These are phyloP conservation scores for Dactylis glomerata DNA, from an alignment of 176 grass and related monocot species.

Conservation along the genomic window DNA sequence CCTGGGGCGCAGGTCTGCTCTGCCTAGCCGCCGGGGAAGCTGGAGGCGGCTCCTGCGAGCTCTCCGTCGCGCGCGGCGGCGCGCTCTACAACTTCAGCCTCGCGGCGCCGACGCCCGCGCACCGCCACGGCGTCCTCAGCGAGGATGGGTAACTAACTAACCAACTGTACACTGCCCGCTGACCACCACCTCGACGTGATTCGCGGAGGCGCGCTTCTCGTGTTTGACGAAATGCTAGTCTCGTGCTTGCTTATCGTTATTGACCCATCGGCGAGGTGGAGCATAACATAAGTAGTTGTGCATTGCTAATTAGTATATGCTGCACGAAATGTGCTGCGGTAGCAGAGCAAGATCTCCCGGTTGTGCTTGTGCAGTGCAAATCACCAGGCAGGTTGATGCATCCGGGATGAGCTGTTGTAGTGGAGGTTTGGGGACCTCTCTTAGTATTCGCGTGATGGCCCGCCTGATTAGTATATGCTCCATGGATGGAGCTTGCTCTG, in stretches of 20 bases:
- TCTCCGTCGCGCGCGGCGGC: constrained; percentile 36
- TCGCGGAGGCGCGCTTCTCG: background rate
- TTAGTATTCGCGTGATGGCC: background rate
- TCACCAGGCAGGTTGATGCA: background rate
- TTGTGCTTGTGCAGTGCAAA: background rate
- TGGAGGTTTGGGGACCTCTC: background rate
- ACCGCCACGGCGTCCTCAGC: constrained; percentile 82
- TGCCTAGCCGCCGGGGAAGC: constrained; percentile 7
- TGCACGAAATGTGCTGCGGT: too few species aligned
- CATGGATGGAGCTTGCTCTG: background rate
- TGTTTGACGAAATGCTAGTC: constrained; percentile 25
- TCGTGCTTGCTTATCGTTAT: background rate
- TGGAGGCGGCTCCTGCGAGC: constrained; percentile 44
- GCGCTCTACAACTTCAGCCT: constrained; percentile 74
- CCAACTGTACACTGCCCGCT: background rate
- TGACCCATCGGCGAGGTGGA: background rate
- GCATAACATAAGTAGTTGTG: background rate
- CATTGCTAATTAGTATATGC: background rate
- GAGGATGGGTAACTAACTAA: constrained; percentile 65
- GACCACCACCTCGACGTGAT: background rate
- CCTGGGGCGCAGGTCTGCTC: constrained; percentile 10
- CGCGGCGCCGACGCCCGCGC: constrained; percentile 52
- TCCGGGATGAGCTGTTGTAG: background rate
- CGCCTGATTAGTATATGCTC: background rate
- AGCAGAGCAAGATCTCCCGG: too few species aligned